Conservation (phyloP, 768 basidiomycete genomes). For the Pholiota microspora region DNA sequence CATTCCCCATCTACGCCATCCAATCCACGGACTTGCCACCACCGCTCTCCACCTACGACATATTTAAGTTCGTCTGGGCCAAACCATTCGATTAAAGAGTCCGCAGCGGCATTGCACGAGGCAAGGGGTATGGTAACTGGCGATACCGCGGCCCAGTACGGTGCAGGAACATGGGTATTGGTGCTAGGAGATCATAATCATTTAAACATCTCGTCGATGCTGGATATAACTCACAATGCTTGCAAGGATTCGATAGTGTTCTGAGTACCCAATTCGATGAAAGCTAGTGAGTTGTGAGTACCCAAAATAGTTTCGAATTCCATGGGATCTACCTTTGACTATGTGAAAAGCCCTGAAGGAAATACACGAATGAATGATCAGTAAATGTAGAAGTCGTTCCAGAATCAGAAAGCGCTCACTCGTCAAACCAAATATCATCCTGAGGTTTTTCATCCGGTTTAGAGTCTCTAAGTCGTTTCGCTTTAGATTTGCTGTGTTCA, state of each 20-base stretch:
- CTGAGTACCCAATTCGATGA: constrained; percentile 60
- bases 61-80: constrained; percentile 66
- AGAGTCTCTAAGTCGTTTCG: constrained; percentile 31
- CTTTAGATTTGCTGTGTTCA: constrained; percentile 43
- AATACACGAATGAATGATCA: not conserved
- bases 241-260: constrained; percentile 76
- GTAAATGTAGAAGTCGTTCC: not conserved
- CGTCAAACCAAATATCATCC: constrained; percentile 67
- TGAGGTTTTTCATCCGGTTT: constrained; percentile 44
- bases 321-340: constrained; percentile 42
- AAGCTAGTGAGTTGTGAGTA: constrained; percentile 33
- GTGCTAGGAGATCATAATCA: constrained; percentile 47
- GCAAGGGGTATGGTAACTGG: constrained; percentile 56
- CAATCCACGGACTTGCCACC: constrained; percentile 82
- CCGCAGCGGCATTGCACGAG: constrained; percentile 61
- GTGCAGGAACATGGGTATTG: constrained; percentile 69
- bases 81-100: constrained; percentile 66
- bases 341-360: constrained; percentile 59
- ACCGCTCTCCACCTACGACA: constrained; percentile 73
- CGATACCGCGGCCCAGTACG: constrained; percentile 61
- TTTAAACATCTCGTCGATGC: no score
- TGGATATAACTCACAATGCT: constrained; percentile 48
- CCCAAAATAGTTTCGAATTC: not conserved
- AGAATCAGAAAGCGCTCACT: constrained; percentile 34
- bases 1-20: constrained; percentile 67